These are phyloP conservation scores for Oryza rufipogon DNA, from an alignment of 176 grass and related monocot species.

Conservation along the genomic window DNA sequence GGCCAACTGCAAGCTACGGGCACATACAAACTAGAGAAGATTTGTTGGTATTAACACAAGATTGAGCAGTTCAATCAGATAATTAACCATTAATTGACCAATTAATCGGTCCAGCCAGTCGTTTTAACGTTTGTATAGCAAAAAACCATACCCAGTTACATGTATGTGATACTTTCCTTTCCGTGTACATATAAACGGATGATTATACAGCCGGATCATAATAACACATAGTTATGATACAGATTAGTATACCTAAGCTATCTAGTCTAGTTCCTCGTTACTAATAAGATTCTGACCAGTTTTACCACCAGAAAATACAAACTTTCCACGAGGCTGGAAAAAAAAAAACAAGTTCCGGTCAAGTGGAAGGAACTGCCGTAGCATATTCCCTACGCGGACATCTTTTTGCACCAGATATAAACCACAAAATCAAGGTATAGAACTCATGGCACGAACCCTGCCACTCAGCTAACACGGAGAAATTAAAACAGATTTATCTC, in stretches of 20 bases:
- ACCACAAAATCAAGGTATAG: neutral
- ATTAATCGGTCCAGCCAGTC: too few species aligned
- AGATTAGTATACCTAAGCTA: neutral
- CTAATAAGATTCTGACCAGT: conserved; percentile 13
- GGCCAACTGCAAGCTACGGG: too few species aligned
- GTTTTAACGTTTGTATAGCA: too few species aligned
- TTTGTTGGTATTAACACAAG: too few species aligned
- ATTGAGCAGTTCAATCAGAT: too few species aligned
- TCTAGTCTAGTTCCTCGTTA: neutral
- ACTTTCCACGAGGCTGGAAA: neutral
- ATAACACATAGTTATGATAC: too few species aligned
- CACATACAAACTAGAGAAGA: too few species aligned
- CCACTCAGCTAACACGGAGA: neutral
- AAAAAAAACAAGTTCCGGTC: neutral
- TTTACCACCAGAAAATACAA: neutral
- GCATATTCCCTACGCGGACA: neutral
- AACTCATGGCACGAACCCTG: neutral
- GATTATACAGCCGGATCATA: too few species aligned
- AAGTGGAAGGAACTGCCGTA: conserved; percentile 3
- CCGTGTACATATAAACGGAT: too few species aligned
- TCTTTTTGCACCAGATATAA: neutral
- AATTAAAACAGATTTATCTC: conserved; percentile 20
- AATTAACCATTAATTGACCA: too few species aligned
- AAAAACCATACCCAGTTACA: too few species aligned
- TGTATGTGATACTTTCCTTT: too few species aligned